A percentile compares a stretch with the other conserved stretches of the same genome.
Conservation (phyloP, 2,329 filamentous ascomycete species). For the Rutstroemia sp. region DNA sequence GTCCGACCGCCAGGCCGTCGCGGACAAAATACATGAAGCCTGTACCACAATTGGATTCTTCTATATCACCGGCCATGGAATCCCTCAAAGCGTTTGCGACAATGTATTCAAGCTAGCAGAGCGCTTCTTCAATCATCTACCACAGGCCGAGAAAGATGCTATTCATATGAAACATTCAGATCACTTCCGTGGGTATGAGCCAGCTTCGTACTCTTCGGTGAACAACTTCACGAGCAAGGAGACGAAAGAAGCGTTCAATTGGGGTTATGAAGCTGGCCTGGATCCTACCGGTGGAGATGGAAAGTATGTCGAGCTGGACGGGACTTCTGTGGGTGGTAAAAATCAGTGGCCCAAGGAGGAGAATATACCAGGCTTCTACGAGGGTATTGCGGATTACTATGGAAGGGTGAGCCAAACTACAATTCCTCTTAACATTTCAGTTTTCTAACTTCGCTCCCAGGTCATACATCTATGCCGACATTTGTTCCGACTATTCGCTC, state of each 20-base stretch:
- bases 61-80: slow-evolving; percentile 38
- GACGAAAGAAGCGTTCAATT: slow-evolving; percentile 37
- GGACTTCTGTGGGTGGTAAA: slow-evolving; percentile 16
- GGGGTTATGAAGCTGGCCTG: slow-evolving; percentile 27
- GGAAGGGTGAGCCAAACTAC: slow-evolving; percentile 14
- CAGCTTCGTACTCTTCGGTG: slow-evolving; percentile 38
- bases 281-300: slow-evolving; percentile 27
- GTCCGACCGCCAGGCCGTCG: slow-evolving; percentile 20
- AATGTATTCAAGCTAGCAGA: slow-evolving; percentile 35
- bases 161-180: slow-evolving; percentile 34
- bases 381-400: slow-evolving; percentile 26
- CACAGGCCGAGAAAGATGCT: slow-evolving; percentile 37
- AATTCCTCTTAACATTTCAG: not conserved
- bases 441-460: slow-evolving; percentile 9
- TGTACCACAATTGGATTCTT: slow-evolving; percentile 27
- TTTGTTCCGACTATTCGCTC: slow-evolving; percentile 30
- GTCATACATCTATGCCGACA: slow-evolving; percentile 33
- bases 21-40: slow-evolving; percentile 23
- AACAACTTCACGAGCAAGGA: slow-evolving; percentile 39
- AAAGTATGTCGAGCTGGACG: slow-evolving; percentile 28
- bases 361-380: slow-evolving; percentile 26
- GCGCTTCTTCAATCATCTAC: slow-evolving; percentile 40
- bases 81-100: slow-evolving; percentile 35
- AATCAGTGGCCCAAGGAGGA: slow-evolving; percentile 26
- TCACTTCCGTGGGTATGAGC: slow-evolving; percentile 41